phyloP scores from a whole-genome alignment of 164 flowering plant genomes.

The Malania oleifera region DNA sequence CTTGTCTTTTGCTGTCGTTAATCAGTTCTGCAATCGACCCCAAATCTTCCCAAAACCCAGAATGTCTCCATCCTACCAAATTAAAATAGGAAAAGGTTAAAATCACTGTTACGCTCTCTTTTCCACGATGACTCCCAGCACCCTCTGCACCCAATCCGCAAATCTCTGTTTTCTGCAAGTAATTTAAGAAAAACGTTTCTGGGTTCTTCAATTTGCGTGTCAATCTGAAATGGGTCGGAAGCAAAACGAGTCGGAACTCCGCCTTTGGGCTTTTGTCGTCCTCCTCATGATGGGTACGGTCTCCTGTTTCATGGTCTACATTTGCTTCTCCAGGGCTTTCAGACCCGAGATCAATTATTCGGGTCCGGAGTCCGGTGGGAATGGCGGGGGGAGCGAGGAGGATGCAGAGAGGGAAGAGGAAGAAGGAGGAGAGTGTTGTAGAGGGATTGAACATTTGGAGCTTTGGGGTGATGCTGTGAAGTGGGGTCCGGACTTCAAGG shows the following conservation, averaged over 20 bases:
- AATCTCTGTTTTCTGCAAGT: too few relatives aligned
- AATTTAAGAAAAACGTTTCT: too few relatives aligned
- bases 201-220: too few relatives aligned
- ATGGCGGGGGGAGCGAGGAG: too few relatives aligned
- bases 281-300: not conserved
- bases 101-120: too few relatives aligned
- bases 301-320: not conserved
- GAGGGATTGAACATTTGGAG: not conserved
- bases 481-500: not conserved
- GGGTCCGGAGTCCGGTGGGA: not conserved
- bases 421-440: not conserved
- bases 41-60: too few relatives aligned
- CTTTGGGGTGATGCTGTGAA: not conserved
- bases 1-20: too few relatives aligned
- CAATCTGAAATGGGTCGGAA: slow-evolving; percentile 2
- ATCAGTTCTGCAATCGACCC: too few relatives aligned
- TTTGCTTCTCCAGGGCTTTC: not conserved
- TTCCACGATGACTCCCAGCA: too few relatives aligned
- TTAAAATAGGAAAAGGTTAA: too few relatives aligned
- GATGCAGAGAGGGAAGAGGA: not conserved
- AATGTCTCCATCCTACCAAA: too few relatives aligned
- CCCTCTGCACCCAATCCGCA: too few relatives aligned
- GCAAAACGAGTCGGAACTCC: not conserved
- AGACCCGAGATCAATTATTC: not conserved
- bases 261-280: not conserved